Evolutionary conservation across 305 asterid species (phyloP).

Genomic region (Fraxinus albicans): DNA sequence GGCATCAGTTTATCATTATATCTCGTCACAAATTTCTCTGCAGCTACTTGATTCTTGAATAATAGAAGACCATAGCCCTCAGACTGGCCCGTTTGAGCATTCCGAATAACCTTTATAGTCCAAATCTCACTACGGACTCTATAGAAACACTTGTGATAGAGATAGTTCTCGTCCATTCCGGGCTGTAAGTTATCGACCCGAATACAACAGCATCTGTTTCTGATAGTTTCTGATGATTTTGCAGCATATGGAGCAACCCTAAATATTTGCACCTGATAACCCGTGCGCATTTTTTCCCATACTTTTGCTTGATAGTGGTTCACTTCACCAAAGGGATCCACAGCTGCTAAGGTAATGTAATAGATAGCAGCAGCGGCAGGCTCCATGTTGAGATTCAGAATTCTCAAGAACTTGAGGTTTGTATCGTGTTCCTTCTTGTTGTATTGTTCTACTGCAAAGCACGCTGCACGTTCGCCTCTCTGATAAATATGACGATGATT

Average conservation of each 20-base stretch:
- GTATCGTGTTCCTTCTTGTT: not conserved
- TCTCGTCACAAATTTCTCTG: not conserved
- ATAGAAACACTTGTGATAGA: constrained; percentile 5
- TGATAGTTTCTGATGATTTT: not conserved
- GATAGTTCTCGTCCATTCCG: not conserved
- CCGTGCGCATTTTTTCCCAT: constrained; percentile 34
- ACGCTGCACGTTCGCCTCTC: not conserved
- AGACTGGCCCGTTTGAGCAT: not conserved
- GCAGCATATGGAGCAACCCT: constrained; percentile 35
- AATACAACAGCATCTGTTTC: constrained; percentile 3
- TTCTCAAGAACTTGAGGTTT: constrained; percentile 2
- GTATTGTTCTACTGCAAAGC: not conserved
- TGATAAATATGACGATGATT: not conserved
- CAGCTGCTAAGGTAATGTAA: constrained; percentile 38
- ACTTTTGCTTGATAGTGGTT: constrained; percentile 38
- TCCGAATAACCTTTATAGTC: not conserved
- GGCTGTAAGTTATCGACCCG: not conserved
- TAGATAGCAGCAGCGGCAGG: constrained; percentile 47
- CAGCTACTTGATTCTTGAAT: constrained; percentile 3
- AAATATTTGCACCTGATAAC: constrained; percentile 32
- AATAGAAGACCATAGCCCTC: not conserved
- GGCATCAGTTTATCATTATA: not conserved
- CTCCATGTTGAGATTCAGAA: constrained; percentile 34
- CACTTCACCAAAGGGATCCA: constrained; percentile 19
- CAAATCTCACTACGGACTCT: not conserved